Evolutionary conservation across 352 stramenopile genomes (phyloP).

Genomic region (Globisporangium nodosum): DNA sequence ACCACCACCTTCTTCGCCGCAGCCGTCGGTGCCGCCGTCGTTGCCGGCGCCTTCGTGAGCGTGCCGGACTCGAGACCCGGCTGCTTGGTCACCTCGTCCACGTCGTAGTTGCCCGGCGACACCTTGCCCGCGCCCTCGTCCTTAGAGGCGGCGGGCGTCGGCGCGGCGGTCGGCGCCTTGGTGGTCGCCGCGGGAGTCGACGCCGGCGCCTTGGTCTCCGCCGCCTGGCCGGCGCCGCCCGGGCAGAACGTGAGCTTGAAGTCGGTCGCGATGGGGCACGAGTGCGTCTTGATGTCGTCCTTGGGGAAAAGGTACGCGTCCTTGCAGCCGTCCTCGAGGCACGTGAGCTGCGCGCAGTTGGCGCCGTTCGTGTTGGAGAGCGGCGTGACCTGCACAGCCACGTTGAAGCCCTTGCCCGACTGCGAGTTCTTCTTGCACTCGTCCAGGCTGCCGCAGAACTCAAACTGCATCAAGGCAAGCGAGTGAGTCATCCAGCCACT

Average conservation of each 20-base stretch:
- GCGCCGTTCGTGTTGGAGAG: slow-evolving; percentile 50
- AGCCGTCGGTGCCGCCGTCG: not conserved
- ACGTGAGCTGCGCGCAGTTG: slow-evolving; percentile 55
- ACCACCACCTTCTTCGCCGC: not conserved
- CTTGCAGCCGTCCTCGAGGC: slow-evolving; percentile 40
- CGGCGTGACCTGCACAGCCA: slow-evolving; percentile 47
- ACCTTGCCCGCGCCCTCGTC: slow-evolving; percentile 12
- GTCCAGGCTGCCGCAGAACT: slow-evolving; percentile 55
- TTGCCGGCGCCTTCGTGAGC: slow-evolving; percentile 1
- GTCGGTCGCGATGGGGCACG: slow-evolving; percentile 50
- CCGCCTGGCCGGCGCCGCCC: slow-evolving; percentile 7
- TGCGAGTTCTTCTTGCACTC: slow-evolving; percentile 62
- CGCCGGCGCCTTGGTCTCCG: not conserved
- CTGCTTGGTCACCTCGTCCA: slow-evolving; percentile 4
- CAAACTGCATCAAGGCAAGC: slow-evolving; percentile 13
- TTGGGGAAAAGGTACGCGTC: slow-evolving; percentile 68
- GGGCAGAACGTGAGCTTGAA: slow-evolving; percentile 72
- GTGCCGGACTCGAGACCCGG: slow-evolving; percentile 6
- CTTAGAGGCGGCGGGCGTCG: slow-evolving; percentile 1
- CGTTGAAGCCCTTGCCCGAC: slow-evolving; percentile 62
- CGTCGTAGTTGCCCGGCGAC: slow-evolving; percentile 10
- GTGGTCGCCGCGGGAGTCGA: slow-evolving; percentile 4
- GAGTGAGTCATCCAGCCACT: not conserved
- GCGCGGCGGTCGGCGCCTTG: slow-evolving; percentile 9
- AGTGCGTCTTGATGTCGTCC: slow-evolving; percentile 74